Evolutionary conservation across 2,329 filamentous ascomycete species (phyloP).

Genomic region (Nakataea oryzae): DNA sequence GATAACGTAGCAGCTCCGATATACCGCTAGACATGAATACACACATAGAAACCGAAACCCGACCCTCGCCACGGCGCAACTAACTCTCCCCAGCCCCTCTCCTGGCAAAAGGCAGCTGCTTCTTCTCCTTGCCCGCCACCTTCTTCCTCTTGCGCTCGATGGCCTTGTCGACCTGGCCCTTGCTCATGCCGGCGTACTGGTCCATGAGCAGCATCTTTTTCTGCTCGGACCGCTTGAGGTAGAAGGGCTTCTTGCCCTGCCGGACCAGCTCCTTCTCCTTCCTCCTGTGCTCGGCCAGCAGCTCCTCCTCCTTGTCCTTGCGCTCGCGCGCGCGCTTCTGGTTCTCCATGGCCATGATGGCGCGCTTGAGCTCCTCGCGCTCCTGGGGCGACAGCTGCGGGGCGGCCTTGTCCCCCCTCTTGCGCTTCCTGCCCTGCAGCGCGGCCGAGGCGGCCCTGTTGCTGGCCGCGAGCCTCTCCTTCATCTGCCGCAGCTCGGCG

Average conservation of each 20-base stretch:
- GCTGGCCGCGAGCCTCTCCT: conserved; percentile 45
- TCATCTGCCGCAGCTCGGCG: conserved; percentile 70
- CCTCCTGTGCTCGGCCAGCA: conserved; percentile 66
- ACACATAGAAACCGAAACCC: no score
- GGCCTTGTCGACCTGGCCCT: conserved; percentile 70
- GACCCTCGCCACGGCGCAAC: no score
- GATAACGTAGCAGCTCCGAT: conserved; percentile 2
- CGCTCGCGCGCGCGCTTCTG: conserved; percentile 59
- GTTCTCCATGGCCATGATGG: conserved; percentile 70
- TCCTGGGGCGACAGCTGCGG: conserved; percentile 27
- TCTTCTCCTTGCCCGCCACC: conserved; percentile 75
- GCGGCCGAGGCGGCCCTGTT: not conserved
- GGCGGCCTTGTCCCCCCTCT: not conserved
- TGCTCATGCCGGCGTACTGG: conserved; percentile 74
- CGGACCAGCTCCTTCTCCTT: conserved; percentile 76
- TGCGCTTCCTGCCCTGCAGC: conserved; percentile 47
- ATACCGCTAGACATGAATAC: not conserved
- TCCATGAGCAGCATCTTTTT: conserved; percentile 77
- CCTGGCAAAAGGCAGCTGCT: conserved; percentile 51
- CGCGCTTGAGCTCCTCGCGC: conserved; percentile 61
- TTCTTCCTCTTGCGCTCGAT: conserved; percentile 89
- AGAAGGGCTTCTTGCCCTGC: conserved; percentile 88
- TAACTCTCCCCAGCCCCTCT: conserved; percentile 21
- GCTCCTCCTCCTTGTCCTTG: conserved; percentile 58
- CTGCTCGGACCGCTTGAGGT: conserved; percentile 83